Base-by-base conservation (phyloP, 164 flowering plant species). In the Sedum album region DNA sequence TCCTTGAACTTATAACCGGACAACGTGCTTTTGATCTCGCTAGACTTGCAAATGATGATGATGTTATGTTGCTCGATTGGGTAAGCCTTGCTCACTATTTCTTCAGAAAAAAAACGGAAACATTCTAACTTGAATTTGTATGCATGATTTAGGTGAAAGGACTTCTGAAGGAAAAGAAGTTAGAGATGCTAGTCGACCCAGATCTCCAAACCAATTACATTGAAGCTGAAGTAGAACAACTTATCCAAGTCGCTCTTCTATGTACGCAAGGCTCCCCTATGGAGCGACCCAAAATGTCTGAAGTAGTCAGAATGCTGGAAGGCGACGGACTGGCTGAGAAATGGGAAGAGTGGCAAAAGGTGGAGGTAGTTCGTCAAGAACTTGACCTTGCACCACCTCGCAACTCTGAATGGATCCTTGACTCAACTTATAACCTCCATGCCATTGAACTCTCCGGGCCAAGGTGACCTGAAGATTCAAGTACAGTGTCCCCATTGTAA, bases 331-430 rank as follows among this genome's bases (percentile, higher is more conserved):
- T 92, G 79, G 94, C 97, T 20, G 97, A 90, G 84, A 80, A 86
- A 70, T 92, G 97, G 98, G 98, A 92, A 28, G 98, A 90, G 72
- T 92, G 96, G 98, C 98, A 90, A 70, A 90, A 90, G 80, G 93
- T 85, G 57, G 96, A 90, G 73, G 88, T 92, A 49, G 83, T 84
- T 68, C 85, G 88, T 1, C 97, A 86, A 49, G 96, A 90, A 71
- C 80, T 84, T 41, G 90, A 88, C 36, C 76, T 79, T 2, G 74
- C 80, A 8, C 87, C 91, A 25, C 83, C 80, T 66, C 79, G 82
- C 2, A 81, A 77, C 72, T 82, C 90, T 11, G 92, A 89, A 64
- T 89, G 94, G 96, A 80, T 92, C 7, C 73, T 87, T 53, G 95
- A 92, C 72, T 90, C 98, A 53, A 92, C 89, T 0, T 83, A 83